These are phyloP conservation scores for Phaeoacremonium minimum DNA, from an alignment of 2,329 filamentous ascomycete genomes.

Conservation along the genomic window DNA sequence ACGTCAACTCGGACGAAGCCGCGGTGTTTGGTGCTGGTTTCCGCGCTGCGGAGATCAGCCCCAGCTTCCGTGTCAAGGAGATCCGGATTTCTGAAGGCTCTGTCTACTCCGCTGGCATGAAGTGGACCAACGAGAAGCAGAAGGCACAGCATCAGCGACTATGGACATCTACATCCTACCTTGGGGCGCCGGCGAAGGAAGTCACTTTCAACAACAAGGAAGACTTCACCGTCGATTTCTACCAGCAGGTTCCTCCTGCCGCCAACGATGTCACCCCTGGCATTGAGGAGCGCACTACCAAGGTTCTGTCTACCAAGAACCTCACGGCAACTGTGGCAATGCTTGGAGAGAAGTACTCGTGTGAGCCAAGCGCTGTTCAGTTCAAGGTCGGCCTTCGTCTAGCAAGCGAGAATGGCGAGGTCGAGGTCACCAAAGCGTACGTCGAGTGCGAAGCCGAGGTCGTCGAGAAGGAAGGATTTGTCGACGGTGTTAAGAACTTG, in stretches of 20 bases:
- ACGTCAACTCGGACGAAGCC: constrained; percentile 95
- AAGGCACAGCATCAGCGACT: constrained; percentile 77
- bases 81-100: constrained; percentile 79
- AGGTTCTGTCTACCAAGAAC: constrained; percentile 73
- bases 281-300: constrained; percentile 55
- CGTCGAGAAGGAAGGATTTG: constrained; percentile 70
- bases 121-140: constrained; percentile 64
- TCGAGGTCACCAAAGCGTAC: constrained; percentile 69
- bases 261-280: constrained; percentile 31
- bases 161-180: constrained; percentile 72
- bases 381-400: constrained; percentile 77
- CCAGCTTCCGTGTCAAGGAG: constrained; percentile 96
- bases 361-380: constrained; percentile 69
- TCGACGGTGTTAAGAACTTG: constrained; percentile 92
- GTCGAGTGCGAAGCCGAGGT: constrained; percentile 82
- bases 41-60: constrained; percentile 85
- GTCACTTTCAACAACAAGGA: constrained; percentile 77
- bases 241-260: constrained; percentile 59
- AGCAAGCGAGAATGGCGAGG: constrained; percentile 68
- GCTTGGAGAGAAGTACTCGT: constrained; percentile 75
- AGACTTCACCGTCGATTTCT: constrained; percentile 77
- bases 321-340: constrained; percentile 77
- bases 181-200: constrained; percentile 75
- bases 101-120: constrained; percentile 69
- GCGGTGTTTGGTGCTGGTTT: constrained; percentile 95